Evolutionary conservation across 148 eudicot species (phyloP).

Genomic region (Euryodendron excelsum): DNA sequence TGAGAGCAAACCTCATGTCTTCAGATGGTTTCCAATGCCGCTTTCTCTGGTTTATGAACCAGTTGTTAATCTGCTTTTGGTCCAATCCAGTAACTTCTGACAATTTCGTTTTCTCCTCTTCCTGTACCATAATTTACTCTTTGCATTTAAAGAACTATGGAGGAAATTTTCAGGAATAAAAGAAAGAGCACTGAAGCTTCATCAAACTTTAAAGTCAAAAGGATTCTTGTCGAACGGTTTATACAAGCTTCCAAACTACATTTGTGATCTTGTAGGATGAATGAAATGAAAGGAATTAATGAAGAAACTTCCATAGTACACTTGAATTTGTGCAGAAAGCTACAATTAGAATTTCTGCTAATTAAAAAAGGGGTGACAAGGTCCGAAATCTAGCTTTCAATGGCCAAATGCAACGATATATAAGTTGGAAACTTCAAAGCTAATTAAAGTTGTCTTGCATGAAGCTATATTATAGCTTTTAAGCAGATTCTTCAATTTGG

Average conservation of each 20-base stretch:
- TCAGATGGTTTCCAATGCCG: slow-evolving; percentile 54
- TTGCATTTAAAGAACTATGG: not conserved
- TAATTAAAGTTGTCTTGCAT: not conserved
- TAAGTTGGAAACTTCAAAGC: not conserved
- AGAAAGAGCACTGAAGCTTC: not conserved
- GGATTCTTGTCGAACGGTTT: not conserved
- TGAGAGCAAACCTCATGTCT: slow-evolving; percentile 47
- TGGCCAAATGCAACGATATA: too few species aligned
- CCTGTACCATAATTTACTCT: slow-evolving; percentile 24
- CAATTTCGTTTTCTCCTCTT: slow-evolving; percentile 42
- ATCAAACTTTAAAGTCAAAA: not conserved
- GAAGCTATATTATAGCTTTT: not conserved
- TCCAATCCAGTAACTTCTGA: slow-evolving; percentile 42
- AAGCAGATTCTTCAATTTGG: not conserved
- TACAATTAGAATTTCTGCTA: not conserved
- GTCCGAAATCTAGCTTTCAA: too few species aligned
- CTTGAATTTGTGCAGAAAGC: not conserved
- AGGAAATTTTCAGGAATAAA: not conserved
- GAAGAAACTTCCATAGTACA: not conserved
- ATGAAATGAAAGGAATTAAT: not conserved
- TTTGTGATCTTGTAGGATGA: not conserved
- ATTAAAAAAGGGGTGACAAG: not conserved
- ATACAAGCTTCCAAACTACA: not conserved
- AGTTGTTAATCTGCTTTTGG: slow-evolving; percentile 51
- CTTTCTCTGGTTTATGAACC: slow-evolving; percentile 54